phyloP scores from a whole-genome alignment of 1,284 basidiomycete genomes.

The Ganoderma resinaceum region DNA sequence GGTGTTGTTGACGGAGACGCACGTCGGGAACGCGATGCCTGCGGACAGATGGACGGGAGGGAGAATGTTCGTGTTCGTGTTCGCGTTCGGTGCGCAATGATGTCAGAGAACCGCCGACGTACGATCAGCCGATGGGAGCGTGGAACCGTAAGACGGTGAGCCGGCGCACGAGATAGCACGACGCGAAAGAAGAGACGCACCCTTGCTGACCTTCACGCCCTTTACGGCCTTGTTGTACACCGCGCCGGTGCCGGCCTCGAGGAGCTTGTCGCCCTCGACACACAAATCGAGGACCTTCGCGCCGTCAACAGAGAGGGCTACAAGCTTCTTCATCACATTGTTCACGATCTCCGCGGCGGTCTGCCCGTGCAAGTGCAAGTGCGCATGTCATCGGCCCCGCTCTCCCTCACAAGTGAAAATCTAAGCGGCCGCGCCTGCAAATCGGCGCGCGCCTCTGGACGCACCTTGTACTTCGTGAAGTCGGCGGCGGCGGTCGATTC shows the following conservation, averaged over 20 bases:
- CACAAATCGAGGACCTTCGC: slow-evolving; percentile 92
- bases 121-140: neutral
- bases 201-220: slow-evolving; percentile 88
- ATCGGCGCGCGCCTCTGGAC: slow-evolving; percentile 26
- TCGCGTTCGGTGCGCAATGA: neutral
- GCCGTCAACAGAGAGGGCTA: slow-evolving; percentile 80
- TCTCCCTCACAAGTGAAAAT: slow-evolving; percentile 15
- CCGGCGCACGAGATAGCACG: neutral
- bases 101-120: neutral
- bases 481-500: slow-evolving; percentile 71
- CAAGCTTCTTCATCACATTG: slow-evolving; percentile 86
- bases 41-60: slow-evolving; percentile 10
- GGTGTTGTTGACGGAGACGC: slow-evolving; percentile 91
- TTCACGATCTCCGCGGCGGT: slow-evolving; percentile 91
- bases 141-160: neutral
- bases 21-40: slow-evolving; percentile 96
- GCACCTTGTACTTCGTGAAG: slow-evolving; percentile 85
- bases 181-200: slow-evolving; percentile 51
- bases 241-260: slow-evolving; percentile 84
- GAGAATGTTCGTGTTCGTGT: neutral
- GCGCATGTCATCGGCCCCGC: neutral
- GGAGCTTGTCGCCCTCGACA: slow-evolving; percentile 90
- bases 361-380: slow-evolving; percentile 46
- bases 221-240: slow-evolving; percentile 93
- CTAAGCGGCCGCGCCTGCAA: slow-evolving; percentile 24